A percentile compares a stretch with the other conserved stretches of the same genome.
phyloP scores from a whole-genome alignment of 805 yeast species.

The Candida hungchunana region DNA sequence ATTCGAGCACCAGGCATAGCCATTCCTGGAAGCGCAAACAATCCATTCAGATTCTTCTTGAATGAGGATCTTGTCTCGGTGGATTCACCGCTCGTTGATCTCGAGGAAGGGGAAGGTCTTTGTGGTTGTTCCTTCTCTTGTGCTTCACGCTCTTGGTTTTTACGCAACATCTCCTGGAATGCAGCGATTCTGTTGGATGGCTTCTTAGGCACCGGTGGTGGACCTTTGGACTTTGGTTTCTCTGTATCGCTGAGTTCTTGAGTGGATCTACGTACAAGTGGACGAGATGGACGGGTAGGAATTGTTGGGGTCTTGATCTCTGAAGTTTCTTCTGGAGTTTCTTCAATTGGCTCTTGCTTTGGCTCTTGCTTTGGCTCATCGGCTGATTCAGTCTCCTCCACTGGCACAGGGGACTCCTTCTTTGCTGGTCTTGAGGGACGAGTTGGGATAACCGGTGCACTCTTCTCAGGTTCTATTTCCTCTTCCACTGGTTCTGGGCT shows the following conservation, averaged over 20 bases:
- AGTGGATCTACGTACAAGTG: constrained; percentile 1
- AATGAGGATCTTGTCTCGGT: constrained; percentile 27
- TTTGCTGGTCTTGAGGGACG: no score
- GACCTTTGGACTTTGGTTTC: constrained; percentile 29
- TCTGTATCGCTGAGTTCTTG: no score
- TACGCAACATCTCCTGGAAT: constrained; percentile 69
- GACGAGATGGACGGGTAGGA: constrained; percentile 7
- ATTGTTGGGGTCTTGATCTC: not conserved
- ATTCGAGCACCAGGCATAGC: constrained; percentile 28
- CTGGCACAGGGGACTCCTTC: no score
- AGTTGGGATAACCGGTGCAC: no score
- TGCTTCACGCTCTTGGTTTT: constrained; percentile 46
- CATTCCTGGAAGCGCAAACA: constrained; percentile 56
- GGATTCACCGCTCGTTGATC: no score
- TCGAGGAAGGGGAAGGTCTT: constrained; percentile 30
- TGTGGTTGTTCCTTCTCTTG: constrained; percentile 51
- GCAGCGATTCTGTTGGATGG: constrained; percentile 78
- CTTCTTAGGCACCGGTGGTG: constrained; percentile 74
- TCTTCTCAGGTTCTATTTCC: no score
- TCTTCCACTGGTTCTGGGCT: no score
- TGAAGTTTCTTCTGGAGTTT: not conserved
- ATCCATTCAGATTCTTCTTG: constrained; percentile 55
- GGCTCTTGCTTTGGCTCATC: no score
- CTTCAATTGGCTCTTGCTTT: not conserved
- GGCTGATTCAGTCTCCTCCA: no score